A percentile compares a stretch with the other conserved stretches of the same genome.
Evolutionary conservation across 1,284 basidiomycete species (phyloP).

Genomic region (Schizopora paradoxa): DNA sequence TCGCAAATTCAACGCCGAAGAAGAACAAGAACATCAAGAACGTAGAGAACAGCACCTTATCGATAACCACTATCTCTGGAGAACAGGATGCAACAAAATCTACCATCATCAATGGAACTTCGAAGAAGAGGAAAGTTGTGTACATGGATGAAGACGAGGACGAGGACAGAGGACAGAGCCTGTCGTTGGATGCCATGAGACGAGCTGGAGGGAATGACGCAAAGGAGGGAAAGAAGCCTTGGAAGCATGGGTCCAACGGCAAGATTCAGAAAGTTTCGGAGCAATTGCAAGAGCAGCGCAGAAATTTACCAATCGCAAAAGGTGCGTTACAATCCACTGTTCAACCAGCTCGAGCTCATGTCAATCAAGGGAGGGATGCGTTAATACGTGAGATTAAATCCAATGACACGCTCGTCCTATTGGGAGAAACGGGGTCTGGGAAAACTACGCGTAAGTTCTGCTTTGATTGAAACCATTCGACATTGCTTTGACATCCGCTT

Average conservation of each 20-base stretch:
- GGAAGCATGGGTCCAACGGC: constrained; percentile 4
- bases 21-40: constrained; percentile 7
- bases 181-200: constrained; percentile 12
- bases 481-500: constrained; percentile 17
- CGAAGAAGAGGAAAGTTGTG: constrained; percentile 22
- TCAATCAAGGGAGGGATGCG: constrained; percentile 60
- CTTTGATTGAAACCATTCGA: constrained; percentile 9
- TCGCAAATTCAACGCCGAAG: constrained; percentile 17
- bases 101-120: constrained; percentile 1
- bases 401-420: constrained; percentile 86
- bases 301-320: constrained; percentile 72
- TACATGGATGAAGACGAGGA: constrained; percentile 31
- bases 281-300: constrained; percentile 59
- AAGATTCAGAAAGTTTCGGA: constrained; percentile 12
- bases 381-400: constrained; percentile 69
- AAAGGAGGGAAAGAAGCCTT: constrained; percentile 13
- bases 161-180: constrained; percentile 19
- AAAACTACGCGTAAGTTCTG: constrained; percentile 86
- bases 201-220: constrained; percentile 20
- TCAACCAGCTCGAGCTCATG: background rate
- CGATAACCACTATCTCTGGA: too few species aligned
- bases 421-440: constrained; percentile 96
- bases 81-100: background rate
- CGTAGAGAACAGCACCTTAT: background rate
- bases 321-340: constrained; percentile 39